phyloP scores from a whole-genome alignment of 352 stramenopile genomes.

The Phytophthora pistaciae region DNA sequence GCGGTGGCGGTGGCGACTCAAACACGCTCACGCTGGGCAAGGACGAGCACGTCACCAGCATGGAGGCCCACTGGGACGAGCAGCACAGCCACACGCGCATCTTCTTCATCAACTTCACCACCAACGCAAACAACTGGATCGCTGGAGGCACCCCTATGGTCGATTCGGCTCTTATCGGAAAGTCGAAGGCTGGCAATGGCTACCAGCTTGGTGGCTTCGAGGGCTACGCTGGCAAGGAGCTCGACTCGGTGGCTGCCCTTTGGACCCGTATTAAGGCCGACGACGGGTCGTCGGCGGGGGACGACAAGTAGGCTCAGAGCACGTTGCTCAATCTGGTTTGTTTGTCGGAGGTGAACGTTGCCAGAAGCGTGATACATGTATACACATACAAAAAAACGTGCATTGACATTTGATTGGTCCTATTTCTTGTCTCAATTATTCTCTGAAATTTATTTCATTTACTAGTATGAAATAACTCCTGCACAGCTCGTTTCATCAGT shows the following conservation, averaged over 20 bases:
- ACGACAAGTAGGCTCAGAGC: too few relatives aligned
- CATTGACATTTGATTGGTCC: too few relatives aligned
- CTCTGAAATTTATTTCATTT: too few relatives aligned
- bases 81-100: conserved; percentile 2
- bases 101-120: conserved; percentile 8
- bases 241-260: neutral
- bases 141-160: too few relatives aligned
- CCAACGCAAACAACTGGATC: neutral
- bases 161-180: neutral
- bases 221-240: neutral
- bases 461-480: too few relatives aligned
- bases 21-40: neutral
- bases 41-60: conserved; percentile 3
- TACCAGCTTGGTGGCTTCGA: conserved; percentile 2
- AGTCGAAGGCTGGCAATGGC: neutral
- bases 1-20: neutral
- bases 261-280: neutral
- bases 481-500: too few relatives aligned
- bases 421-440: too few relatives aligned
- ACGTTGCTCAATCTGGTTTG: too few relatives aligned
- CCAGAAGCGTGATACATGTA: too few relatives aligned
- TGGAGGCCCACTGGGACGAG: conserved; percentile 2
- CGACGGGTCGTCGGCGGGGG: too few relatives aligned
- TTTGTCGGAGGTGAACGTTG: too few relatives aligned
- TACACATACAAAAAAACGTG: too few relatives aligned